Evolutionary conservation across 176 grass and related monocot genomes (phyloP).

Genomic region (Musa itinerans): DNA sequence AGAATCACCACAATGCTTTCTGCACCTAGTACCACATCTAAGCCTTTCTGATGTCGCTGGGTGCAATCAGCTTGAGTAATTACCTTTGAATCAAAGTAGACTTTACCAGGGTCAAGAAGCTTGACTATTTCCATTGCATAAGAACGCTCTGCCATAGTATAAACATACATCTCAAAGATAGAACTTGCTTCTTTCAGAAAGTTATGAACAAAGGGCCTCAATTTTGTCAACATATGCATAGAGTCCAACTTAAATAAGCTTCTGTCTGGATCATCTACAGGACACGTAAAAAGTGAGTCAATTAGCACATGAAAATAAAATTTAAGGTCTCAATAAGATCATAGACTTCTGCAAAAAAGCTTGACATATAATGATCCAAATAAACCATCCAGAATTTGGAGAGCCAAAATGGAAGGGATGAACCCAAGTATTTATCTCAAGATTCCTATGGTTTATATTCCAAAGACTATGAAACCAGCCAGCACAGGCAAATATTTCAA

Average conservation of each 20-base stretch:
- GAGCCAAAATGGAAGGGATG: too few relatives aligned
- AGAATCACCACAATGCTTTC: constrained; percentile 80
- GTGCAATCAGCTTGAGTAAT: constrained; percentile 83
- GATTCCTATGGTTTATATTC: too few relatives aligned
- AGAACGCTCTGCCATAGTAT: constrained; percentile 80
- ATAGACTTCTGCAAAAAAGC: too few relatives aligned
- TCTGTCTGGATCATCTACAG: constrained; percentile 51
- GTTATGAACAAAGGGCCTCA: constrained; percentile 61
- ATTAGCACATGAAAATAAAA: neutral
- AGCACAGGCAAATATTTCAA: too few relatives aligned
- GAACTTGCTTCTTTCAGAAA: constrained; percentile 84
- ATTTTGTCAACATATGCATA: constrained; percentile 87
- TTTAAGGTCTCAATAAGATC: neutral
- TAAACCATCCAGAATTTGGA: too few relatives aligned
- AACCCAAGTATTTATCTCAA: too few relatives aligned
- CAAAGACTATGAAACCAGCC: too few relatives aligned
- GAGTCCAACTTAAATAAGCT: constrained; percentile 55
- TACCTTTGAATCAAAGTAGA: constrained; percentile 79
- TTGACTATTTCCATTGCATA: constrained; percentile 93
- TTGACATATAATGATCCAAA: too few relatives aligned
- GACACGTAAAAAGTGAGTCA: neutral
- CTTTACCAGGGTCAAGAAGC: constrained; percentile 70
- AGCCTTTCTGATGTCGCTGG: constrained; percentile 77
- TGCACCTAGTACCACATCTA: constrained; percentile 86
- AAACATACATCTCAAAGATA: constrained; percentile 92